Conservation (phyloP, 257 asterid genomes). For the Thymus quinquecostatus region DNA sequence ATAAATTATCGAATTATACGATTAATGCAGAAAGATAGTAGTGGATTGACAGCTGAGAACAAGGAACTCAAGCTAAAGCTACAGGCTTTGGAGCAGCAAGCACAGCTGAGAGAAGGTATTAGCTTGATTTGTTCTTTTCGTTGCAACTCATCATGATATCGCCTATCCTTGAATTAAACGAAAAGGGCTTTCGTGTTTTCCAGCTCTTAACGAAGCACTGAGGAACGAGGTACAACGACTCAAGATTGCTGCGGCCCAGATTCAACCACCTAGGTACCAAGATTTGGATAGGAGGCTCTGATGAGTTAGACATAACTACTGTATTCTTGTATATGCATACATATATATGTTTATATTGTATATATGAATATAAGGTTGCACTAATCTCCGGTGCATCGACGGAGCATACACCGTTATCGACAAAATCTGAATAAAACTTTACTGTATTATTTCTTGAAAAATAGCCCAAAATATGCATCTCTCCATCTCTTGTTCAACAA, state of each 20-base stretch:
- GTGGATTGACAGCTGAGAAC: conserved; percentile 72
- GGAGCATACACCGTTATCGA: conserved; percentile 10
- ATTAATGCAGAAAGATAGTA: conserved; percentile 72
- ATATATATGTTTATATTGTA: not conserved
- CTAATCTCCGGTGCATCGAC: conserved; percentile 5
- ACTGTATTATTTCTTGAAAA: not conserved
- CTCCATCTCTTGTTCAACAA: conserved; percentile 15
- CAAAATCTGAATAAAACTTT: not conserved
- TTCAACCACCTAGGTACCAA: conserved; percentile 46
- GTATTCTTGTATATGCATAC: not conserved
- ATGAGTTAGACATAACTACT: conserved; percentile 10
- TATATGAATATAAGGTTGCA: not conserved
- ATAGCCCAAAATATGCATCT: conserved; percentile 23
- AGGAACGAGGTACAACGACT: conserved; percentile 72
- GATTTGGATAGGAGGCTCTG: conserved; percentile 51
- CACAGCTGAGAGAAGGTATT: conserved; percentile 77
- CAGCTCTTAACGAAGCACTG: conserved; percentile 74
- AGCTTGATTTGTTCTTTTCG: not conserved
- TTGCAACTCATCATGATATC: not conserved
- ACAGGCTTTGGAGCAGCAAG: conserved; percentile 82
- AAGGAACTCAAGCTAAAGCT: conserved; percentile 81
- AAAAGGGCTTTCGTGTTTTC: not conserved
- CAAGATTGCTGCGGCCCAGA: conserved; percentile 66
- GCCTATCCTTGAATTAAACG: not conserved
- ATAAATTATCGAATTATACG: not conserved